Conservation (phyloP, 306 rosid species). For the Dryas drummondii region DNA sequence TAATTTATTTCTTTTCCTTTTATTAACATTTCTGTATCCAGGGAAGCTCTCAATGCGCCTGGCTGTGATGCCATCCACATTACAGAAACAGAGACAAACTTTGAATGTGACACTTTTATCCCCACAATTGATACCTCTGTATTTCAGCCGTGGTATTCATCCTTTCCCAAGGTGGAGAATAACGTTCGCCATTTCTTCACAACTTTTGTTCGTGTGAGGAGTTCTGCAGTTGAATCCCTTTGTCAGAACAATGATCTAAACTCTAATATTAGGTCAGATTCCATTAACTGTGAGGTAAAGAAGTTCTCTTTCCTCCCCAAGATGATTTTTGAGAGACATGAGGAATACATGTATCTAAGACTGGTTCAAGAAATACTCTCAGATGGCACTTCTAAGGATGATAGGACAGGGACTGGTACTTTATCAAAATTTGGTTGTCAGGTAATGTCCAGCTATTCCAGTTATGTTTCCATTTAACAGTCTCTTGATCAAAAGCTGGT, state of each 20-base stretch:
- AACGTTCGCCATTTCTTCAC: conserved; percentile 62
- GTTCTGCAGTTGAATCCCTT: conserved; percentile 46
- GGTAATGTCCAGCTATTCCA: conserved; percentile 46
- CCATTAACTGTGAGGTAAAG: conserved; percentile 57
- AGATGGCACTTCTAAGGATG: conserved; percentile 77
- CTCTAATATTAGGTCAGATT: conserved; percentile 33
- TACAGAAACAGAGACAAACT: conserved; percentile 70
- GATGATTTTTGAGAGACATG: conserved; percentile 75
- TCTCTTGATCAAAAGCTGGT: neutral
- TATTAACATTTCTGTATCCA: conserved; percentile 37
- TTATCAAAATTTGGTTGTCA: conserved; percentile 89
- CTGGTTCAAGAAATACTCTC: conserved; percentile 80
- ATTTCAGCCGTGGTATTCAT: conserved; percentile 92
- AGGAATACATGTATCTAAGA: conserved; percentile 73
- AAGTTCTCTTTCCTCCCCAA: conserved; percentile 86
- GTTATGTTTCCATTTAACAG: conserved; percentile 15
- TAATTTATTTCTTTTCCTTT: conserved; percentile 21
- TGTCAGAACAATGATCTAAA: conserved; percentile 43
- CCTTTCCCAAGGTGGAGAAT: conserved; percentile 76
- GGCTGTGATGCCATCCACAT: conserved; percentile 91
- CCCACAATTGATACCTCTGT: conserved; percentile 67
- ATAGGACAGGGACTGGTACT: conserved; percentile 97
- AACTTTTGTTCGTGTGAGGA: conserved; percentile 82
- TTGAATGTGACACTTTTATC: conserved; percentile 81
- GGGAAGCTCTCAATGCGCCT: conserved; percentile 85